phyloP scores from a whole-genome alignment of 2,329 filamentous ascomycete species.

The Curvularia hawaiiensis region DNA sequence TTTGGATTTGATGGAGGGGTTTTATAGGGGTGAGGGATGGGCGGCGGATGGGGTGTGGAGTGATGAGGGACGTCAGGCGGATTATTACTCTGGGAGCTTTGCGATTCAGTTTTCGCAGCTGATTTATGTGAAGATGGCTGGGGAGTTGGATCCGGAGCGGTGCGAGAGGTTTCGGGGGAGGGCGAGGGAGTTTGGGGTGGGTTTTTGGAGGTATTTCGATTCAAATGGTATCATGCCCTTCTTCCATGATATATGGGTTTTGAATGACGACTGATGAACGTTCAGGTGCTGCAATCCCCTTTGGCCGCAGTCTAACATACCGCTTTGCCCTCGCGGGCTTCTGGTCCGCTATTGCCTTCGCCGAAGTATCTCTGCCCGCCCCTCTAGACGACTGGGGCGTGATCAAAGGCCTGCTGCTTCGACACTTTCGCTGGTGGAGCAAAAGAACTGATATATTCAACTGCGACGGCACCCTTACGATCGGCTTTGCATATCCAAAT shows the following conservation, averaged over 20 bases:
- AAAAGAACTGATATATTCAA: slow-evolving; percentile 53
- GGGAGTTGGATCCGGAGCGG: slow-evolving; percentile 49
- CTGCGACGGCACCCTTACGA: slow-evolving; percentile 56
- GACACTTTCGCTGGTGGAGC: slow-evolving; percentile 59
- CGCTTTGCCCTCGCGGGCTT: slow-evolving; percentile 58
- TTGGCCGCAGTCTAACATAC: slow-evolving; percentile 59
- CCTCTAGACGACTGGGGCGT: slow-evolving; percentile 48
- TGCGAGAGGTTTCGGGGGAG: slow-evolving; percentile 46
- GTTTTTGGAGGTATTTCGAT: slow-evolving; percentile 58
- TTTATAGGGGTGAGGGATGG: slow-evolving; percentile 56
- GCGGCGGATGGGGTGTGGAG: slow-evolving; percentile 55
- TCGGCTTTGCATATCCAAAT: slow-evolving; percentile 55
- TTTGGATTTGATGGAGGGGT: slow-evolving; percentile 52
- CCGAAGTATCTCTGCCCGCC: slow-evolving; percentile 48
- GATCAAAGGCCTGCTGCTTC: slow-evolving; percentile 56
- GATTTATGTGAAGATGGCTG: slow-evolving; percentile 53
- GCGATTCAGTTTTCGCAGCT: slow-evolving; percentile 60
- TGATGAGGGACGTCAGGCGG: slow-evolving; percentile 49
- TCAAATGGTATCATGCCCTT: slow-evolving; percentile 41
- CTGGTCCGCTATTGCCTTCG: slow-evolving; percentile 54
- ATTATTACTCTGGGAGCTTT: slow-evolving; percentile 62
- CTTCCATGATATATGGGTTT: background rate
- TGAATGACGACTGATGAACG: background rate
- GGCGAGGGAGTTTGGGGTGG: slow-evolving; percentile 50
- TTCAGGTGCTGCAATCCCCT: slow-evolving; percentile 57